Conservation (phyloP, 495 filamentous ascomycete species). For the Hypoxylon trugodes region DNA sequence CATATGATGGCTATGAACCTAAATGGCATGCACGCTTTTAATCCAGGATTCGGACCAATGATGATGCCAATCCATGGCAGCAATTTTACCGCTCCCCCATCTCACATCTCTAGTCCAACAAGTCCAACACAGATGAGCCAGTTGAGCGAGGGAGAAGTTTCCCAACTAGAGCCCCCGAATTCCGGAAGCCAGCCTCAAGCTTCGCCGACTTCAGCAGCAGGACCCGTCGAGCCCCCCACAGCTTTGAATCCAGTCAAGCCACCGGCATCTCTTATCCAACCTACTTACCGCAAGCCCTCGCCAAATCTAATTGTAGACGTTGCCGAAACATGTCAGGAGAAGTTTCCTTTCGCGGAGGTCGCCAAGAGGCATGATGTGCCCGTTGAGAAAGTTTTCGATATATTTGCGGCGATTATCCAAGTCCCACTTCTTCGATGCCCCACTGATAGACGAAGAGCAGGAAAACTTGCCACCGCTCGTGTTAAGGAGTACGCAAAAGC, state of each 20-base stretch:
- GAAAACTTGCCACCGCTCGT: constrained; percentile 42
- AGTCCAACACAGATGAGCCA: constrained; percentile 19
- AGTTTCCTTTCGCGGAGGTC: constrained; percentile 55
- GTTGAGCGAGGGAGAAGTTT: not conserved
- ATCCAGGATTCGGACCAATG: constrained; percentile 24
- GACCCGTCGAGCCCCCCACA: not conserved
- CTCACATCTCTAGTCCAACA: constrained; percentile 17
- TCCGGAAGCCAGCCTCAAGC: constrained; percentile 27
- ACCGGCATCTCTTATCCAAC: constrained; percentile 39
- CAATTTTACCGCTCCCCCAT: constrained; percentile 20
- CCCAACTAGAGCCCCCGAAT: constrained; percentile 17
- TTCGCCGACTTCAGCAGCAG: constrained; percentile 1
- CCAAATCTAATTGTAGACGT: constrained; percentile 57
- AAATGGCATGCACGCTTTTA: constrained; percentile 32
- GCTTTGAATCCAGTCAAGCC: constrained; percentile 28
- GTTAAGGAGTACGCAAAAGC: constrained; percentile 46
- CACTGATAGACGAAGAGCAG: constrained; percentile 50
- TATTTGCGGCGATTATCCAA: constrained; percentile 54
- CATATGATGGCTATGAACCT: constrained; percentile 36
- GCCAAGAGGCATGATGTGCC: constrained; percentile 52
- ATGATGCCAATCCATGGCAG: constrained; percentile 34
- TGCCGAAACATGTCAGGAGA: constrained; percentile 56
- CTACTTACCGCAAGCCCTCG: constrained; percentile 45
- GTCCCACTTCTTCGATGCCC: constrained; percentile 55
- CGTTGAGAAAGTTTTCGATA: constrained; percentile 55